Percentiles rank a stretch among this genome's conserved stretches.
These are phyloP conservation scores for Stentor coeruleus DNA, from an alignment of 73 alveolate genomes.

Conservation along the genomic window DNA sequence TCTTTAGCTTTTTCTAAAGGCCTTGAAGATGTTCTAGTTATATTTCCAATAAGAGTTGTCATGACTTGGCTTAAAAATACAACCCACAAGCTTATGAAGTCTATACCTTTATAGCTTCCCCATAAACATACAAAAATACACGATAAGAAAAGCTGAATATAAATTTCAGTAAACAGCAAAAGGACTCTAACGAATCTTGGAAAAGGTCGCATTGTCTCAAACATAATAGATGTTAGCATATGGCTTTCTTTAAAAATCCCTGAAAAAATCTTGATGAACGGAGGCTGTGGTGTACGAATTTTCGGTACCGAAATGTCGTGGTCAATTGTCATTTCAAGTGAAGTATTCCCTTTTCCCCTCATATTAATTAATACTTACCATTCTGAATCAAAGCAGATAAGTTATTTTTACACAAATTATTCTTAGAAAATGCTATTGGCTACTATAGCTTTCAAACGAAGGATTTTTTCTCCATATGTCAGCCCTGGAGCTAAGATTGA, in stretches of 20 bases:
- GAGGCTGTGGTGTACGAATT: constrained; percentile 4
- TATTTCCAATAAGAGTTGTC: background rate
- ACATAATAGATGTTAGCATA: background rate
- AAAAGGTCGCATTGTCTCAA: background rate
- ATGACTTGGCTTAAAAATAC: background rate
- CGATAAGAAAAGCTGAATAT: background rate
- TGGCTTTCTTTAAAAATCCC: background rate
- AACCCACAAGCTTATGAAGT: constrained; percentile 13
- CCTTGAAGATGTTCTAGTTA: background rate
- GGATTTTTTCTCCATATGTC: too few species aligned
- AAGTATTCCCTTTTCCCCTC: background rate
- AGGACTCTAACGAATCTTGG: background rate
- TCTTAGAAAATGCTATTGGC: too few species aligned
- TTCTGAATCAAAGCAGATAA: too few species aligned
- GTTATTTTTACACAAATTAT: too few species aligned
- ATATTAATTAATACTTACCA: too few species aligned
- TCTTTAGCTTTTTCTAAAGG: background rate
- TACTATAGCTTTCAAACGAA: too few species aligned
- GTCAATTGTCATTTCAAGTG: background rate
- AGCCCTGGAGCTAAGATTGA: too few species aligned
- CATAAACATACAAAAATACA: background rate
- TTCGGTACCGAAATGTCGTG: background rate
- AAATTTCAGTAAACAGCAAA: background rate
- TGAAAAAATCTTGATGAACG: background rate
- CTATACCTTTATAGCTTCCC: background rate